Evolutionary conservation across 2,329 filamentous ascomycete genomes (phyloP), one percentile per base, ranked within the genome.

Genomic region (Fusarium fujikuroi): DNA sequence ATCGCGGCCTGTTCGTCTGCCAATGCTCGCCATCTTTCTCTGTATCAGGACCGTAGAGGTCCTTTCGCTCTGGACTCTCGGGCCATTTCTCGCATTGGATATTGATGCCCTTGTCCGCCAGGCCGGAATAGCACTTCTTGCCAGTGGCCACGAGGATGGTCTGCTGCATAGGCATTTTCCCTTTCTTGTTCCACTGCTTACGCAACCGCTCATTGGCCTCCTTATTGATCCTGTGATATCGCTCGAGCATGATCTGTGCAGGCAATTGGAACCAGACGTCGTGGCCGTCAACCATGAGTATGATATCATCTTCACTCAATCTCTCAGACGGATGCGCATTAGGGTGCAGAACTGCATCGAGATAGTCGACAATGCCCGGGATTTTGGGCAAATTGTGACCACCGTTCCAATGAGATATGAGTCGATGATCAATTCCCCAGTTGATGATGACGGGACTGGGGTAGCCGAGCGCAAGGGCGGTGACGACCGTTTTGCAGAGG

Each of bases 231-330:
- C 18, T 65, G 7, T 68, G 65, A n/a, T 68, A 68, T 10, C 65
- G 65, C 5, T 58, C 52, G 16, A 68, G 63, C 7, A 68, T 28
- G 4, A 68, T 37, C 7, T 68, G 63, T 0, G 23, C 30, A 0
- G 65, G 65, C 7, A 68, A 34, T 21, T 68, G 65, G 2, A 68
- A 68, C 65, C 65, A 68, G 1, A 61, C 18, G 1, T 68, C 65
- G 2, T 40, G 37, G 15, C 12, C 47, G 7, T 68, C 65, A 0
- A 68, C 53, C 54, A 68, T 61, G 5, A 68, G 63, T 5, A 68
- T 57, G 11, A 68, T 21, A 10, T 66, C 64, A 12, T 66, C 32
- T 7, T 66, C 62, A 4, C 18, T 15, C 3, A 67, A 23, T 10
- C 34, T 50, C 11, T 67, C 65, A 2, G 63, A 53, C 12, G 30